Percentiles rank a stretch among this genome's conserved stretches.
Evolutionary conservation across 768 basidiomycete genomes (phyloP).

Genomic region (Leccinum longicurvipes): DNA sequence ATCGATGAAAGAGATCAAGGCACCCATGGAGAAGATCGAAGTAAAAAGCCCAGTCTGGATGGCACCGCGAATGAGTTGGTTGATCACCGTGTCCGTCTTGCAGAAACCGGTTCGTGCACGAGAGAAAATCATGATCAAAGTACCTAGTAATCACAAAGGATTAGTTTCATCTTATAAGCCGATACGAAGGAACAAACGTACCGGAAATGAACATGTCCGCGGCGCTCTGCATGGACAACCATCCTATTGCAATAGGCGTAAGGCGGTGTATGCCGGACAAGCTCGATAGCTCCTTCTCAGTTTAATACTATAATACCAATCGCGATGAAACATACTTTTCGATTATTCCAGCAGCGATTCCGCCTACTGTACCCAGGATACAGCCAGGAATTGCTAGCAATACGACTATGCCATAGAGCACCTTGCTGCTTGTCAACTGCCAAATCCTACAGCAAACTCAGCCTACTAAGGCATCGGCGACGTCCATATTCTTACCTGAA

Average conservation of each 20-base stretch:
- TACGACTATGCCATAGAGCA: slow-evolving; percentile 35
- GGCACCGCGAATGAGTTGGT: background rate
- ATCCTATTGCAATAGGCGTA: slow-evolving; percentile 41
- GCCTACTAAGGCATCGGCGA: background rate
- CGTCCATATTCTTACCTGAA: slow-evolving; percentile 34
- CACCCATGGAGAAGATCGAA: background rate
- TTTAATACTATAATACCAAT: background rate
- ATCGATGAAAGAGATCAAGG: background rate
- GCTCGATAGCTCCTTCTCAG: background rate
- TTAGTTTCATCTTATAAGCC: background rate
- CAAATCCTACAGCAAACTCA: slow-evolving; percentile 10
- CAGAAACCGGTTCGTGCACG: background rate
- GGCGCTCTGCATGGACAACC: slow-evolving; percentile 45
- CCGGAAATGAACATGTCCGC: slow-evolving; percentile 46
- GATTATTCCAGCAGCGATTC: slow-evolving; percentile 45
- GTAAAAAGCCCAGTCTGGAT: background rate
- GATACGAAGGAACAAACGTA: slow-evolving; percentile 15
- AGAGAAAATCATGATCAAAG: background rate
- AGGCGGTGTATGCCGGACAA: slow-evolving; percentile 13
- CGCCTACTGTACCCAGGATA: slow-evolving; percentile 43
- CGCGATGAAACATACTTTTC: slow-evolving; percentile 31
- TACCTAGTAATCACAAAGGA: background rate
- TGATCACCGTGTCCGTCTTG: background rate
- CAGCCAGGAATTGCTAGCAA: slow-evolving; percentile 38
- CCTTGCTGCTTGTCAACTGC: slow-evolving; percentile 6